Base-by-base conservation (phyloP, 306 rosid genomes). In the Gynostemma pentaphyllum region DNA sequence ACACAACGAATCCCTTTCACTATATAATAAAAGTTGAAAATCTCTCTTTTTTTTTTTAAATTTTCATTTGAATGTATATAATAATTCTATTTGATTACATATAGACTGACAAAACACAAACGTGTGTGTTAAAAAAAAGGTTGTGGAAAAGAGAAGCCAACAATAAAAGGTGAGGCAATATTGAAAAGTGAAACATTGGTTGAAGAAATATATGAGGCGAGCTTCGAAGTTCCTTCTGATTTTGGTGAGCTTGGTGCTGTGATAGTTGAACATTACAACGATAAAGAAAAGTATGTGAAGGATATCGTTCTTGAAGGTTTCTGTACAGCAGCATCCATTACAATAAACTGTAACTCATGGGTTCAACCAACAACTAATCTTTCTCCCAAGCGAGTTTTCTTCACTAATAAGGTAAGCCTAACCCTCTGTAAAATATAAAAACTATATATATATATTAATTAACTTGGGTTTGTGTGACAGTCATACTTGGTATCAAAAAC, bases 201-300 rank as follows among this genome's bases (percentile, higher is more conserved):
- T 26, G 49, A 77, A 7, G 64, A 37, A 23, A n/a, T n/a, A n/a
- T 88, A 85, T 60, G 83, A 72, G 68, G 36, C 84, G 10, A 77
- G 70, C 5, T n/a, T n/a, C n/a, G n/a, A n/a, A n/a, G n/a, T n/a
- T n/a, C n/a, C n/a, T n/a, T n/a, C n/a, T n/a, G n/a, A 24, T 37
- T 88, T 83, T 18, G 96, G 94, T 11, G 75, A 69, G 53, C 42
- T 88, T 14, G 96, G 94, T 3, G 96, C 83, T 0, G 2, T 88
- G 39, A 11, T 79, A 0, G 71, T 88, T 15, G 87, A 85, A 76
- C 85, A 85, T 63, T 89, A 81, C 56, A 87, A 85, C 55, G 80
- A 36, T 72, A 72, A 28, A 23, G 96, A 88, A 70, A 70, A 73
- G 66, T 83, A 61, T 44, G 30, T 88, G 5, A 70, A 34, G 36